A percentile compares a stretch with the other conserved stretches of the same genome.
These are phyloP conservation scores for Acer saccharum DNA, from an alignment of 345 rosid genomes.

Conservation along the genomic window DNA sequence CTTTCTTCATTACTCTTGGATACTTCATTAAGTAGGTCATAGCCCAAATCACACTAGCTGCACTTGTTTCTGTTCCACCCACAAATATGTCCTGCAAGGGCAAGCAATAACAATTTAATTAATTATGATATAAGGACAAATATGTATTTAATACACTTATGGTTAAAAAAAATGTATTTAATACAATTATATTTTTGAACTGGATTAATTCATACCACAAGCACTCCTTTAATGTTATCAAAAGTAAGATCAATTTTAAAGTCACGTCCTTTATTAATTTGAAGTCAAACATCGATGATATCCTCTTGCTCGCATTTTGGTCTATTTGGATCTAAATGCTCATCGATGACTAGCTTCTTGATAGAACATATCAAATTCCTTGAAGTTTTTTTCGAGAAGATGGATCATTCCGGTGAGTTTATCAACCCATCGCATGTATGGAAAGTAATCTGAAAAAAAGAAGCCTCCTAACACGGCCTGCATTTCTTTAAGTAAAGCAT, in stretches of 20 bases:
- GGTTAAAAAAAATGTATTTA: no score
- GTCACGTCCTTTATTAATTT: constrained; percentile 12
- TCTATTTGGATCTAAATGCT: constrained; percentile 26
- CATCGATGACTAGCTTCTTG: constrained; percentile 25
- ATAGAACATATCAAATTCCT: constrained; percentile 33
- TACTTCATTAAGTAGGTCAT: constrained; percentile 43
- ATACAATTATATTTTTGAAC: no score
- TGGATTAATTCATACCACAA: constrained; percentile 26
- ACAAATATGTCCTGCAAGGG: constrained; percentile 31
- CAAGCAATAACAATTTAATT: no score
- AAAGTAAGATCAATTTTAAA: constrained; percentile 17
- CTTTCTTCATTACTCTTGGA: constrained; percentile 36
- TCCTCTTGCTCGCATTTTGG: constrained; percentile 20
- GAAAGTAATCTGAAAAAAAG: constrained; percentile 44
- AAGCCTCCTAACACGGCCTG: constrained; percentile 34
- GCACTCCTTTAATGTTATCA: constrained; percentile 41
- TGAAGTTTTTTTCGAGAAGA: constrained; percentile 25
- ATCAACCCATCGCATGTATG: constrained; percentile 38
- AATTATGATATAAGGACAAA: no score
- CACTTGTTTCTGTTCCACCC: constrained; percentile 35
- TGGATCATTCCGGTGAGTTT: constrained; percentile 11
- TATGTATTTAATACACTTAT: no score
- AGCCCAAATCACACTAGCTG: constrained; percentile 34
- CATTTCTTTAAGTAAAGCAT: constrained; percentile 29
- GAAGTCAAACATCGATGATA: constrained; percentile 31